These are phyloP conservation scores for Simplicillium aogashimaense DNA, from an alignment of 2,329 filamentous ascomycete genomes.

Conservation along the genomic window DNA sequence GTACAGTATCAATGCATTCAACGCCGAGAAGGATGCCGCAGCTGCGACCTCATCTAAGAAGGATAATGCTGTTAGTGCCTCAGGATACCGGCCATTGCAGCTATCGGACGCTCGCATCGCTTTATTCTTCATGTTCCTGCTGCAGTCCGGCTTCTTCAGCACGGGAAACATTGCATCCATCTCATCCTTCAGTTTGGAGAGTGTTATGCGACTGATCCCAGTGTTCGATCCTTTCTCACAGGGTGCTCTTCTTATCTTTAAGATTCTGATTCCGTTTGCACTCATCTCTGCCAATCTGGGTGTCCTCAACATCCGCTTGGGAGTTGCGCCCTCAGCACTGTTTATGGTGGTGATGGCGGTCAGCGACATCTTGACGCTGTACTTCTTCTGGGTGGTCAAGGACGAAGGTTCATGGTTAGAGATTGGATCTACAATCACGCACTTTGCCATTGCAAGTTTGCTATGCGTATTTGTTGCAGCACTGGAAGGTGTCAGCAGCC, in stretches of 20 bases:
- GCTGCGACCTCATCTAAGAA: constrained; percentile 1
- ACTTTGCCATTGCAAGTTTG: constrained; percentile 86
- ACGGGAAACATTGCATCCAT: constrained; percentile 94
- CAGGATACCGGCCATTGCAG: constrained; percentile 52
- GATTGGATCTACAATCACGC: constrained; percentile 92
- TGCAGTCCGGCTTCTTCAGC: constrained; percentile 94
- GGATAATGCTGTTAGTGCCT: constrained; percentile 10
- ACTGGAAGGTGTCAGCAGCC: constrained; percentile 75
- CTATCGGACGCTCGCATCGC: constrained; percentile 81
- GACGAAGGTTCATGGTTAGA: constrained; percentile 97
- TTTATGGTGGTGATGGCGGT: constrained; percentile 94
- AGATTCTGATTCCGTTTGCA: constrained; percentile 87
- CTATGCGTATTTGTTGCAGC: constrained; percentile 85
- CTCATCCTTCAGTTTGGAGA: constrained; percentile 87
- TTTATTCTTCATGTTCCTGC: constrained; percentile 88
- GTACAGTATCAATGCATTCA: constrained; percentile 47
- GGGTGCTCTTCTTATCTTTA: constrained; percentile 74
- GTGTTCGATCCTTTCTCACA: constrained; percentile 93
- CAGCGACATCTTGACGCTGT: constrained; percentile 82
- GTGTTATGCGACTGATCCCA: constrained; percentile 76
- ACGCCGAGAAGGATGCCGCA: constrained; percentile 14
- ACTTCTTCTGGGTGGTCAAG: constrained; percentile 96
- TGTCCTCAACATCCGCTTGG: constrained; percentile 74
- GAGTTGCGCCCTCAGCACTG: constrained; percentile 76
- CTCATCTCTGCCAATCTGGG: constrained; percentile 91